Evolutionary conservation across 306 rosid genomes (phyloP), one percentile per base, ranked within the genome.

Genomic region (Crataegus laevigata): DNA sequence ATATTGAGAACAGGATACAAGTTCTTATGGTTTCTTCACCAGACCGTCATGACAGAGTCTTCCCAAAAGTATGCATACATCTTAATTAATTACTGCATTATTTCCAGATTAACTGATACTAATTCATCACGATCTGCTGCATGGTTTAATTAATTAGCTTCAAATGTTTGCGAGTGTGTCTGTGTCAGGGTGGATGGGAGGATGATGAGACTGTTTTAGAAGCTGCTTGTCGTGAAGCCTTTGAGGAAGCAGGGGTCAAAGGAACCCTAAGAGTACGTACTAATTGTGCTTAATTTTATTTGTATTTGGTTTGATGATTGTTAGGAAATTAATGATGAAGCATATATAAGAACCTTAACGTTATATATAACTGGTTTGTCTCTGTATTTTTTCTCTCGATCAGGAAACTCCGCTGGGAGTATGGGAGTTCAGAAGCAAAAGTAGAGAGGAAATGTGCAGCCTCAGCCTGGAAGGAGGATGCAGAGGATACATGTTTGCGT

Each of bases 11-110:
- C 69, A 76, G 72, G 74, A 43, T 93, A 68, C 88, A 90, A 79
- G 98, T 93, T 85, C 92, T 93, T 50, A 93, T 93, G 98, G 77
- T 93, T 80, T 87, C 98, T 75, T 88, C 98, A 1, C 98, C 98
- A 30, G 89, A 90, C 52, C 98, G 96, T 5, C 78, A 84, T 9
- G 98, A 93, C 74, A 85, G 87, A 71, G 94, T 93, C 61, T 93
- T 93, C 75, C 98, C 98, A 17, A 93, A 93, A 89, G 98, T 90
- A 85, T 75, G 6, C 4, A 12, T 28, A 8, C 60, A 54, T 54
- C 22, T 21, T 54, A 21, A 54, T 21, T 54, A 54, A 54, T 54
- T 54, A 60, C 18, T 47, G 14, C 2, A 47, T 14, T 45, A 38
- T 1, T 45, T 45, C 52, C 19, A 47, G 18, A 47, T 47, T 14